Evolutionary conservation across 768 basidiomycete species (phyloP), one percentile per base, ranked within the genome.

Genomic region (Daedaleopsis nitida): DNA sequence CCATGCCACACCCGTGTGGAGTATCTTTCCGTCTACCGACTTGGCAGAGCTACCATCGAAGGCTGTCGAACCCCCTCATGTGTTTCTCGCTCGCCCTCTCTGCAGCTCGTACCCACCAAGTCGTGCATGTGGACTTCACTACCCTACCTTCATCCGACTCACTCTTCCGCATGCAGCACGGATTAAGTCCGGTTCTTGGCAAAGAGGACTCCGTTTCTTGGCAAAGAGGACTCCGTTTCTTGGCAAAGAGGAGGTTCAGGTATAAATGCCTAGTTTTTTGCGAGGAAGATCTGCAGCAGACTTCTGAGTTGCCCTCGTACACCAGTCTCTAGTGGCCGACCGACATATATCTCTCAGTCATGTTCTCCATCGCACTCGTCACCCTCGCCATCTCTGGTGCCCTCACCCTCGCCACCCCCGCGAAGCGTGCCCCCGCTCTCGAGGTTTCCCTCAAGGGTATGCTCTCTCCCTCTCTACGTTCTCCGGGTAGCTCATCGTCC

Each of bases 361-460:
- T 57, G 52, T 65, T 57, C 54, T 38, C 55, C 44, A 57, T 57
- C 38, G 63, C 52, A 11, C 48, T 64, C 38, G 21, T 60, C 62
- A 57, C 55, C 35, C 59, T 64, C 47, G 63, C 27, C 12, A 11
- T 56, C 23, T 55, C 58, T 10, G 50, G 57, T 39, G 62, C 53
- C 49, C 55, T 64, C 42, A 59, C 62, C 12, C 52, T 64, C 42
- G 62, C 62, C 19, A 56, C 58, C 11, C 62, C 62, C 12, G 58
- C 54, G 23, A 59, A 57, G 49, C 57, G 62, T 19, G 58, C 54
- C 3, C 58, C 62, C 24, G 57, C 62, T 9, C 58, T 64, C 48
- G 57, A 58, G 53, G 62, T 64, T 6, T 64, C 62, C 35, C 49
- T 64, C 54, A 49, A 57, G 9, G 62, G 62, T 59, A 17, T 16